These are phyloP conservation scores for Rhodofomes roseus DNA, from an alignment of 1,284 basidiomycete species.

Conservation along the genomic window DNA sequence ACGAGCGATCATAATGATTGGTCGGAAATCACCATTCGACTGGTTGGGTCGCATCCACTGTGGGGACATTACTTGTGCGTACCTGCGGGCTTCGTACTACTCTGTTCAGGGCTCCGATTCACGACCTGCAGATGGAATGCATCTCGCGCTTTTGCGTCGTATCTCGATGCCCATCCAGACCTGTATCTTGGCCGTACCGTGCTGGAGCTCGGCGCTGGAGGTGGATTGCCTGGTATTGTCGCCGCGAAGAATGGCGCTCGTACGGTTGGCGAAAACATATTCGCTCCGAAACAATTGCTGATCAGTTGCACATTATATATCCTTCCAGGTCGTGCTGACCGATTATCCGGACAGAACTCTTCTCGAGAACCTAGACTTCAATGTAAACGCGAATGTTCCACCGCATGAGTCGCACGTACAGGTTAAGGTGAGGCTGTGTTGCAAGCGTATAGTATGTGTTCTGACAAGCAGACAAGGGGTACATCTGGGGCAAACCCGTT, in stretches of 20 bases:
- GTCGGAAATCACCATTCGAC: conserved; percentile 57
- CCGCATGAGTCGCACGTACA: conserved; percentile 29
- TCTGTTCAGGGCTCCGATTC: neutral
- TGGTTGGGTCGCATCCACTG: conserved; percentile 86
- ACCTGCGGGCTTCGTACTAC: neutral
- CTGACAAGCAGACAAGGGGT: conserved; percentile 52
- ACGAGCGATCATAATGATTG: conserved; percentile 29
- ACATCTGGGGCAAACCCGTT: conserved; percentile 84
- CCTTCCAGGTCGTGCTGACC: conserved; percentile 69
- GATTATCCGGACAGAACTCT: conserved; percentile 88
- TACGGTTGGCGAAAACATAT: conserved; percentile 35
- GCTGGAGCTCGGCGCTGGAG: conserved; percentile 92
- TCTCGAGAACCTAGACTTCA: conserved; percentile 76
- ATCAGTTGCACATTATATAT: neutral
- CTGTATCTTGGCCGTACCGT: conserved; percentile 48
- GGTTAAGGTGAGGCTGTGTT: conserved; percentile 43
- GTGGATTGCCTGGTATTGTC: conserved; percentile 82
- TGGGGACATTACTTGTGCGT: conserved; percentile 90
- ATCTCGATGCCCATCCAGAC: conserved; percentile 56
- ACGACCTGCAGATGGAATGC: conserved; percentile 76
- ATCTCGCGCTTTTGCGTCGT: conserved; percentile 70
- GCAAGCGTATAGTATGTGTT: neutral
- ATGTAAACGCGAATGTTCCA: conserved; percentile 60
- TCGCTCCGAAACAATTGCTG: neutral
- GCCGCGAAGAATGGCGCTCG: conserved; percentile 65